A percentile compares a stretch with the other conserved stretches of the same genome.
phyloP scores from a whole-genome alignment of 371 early-diverging fungal species.

The Mortierella sp. region DNA sequence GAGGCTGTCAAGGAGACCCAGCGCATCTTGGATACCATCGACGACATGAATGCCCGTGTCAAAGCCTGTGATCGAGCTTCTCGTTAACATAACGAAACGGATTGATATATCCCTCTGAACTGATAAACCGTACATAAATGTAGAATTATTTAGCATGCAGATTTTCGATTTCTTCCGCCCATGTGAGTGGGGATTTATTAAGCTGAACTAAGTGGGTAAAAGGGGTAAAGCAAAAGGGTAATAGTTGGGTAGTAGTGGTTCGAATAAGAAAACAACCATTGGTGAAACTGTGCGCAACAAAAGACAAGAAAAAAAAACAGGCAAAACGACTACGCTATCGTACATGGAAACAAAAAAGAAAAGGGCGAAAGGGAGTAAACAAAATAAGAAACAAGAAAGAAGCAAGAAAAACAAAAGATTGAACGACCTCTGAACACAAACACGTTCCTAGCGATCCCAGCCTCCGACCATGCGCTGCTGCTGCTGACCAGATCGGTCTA shows the following conservation, averaged over 20 bases:
- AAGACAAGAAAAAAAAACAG: background rate
- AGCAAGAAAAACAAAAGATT: background rate
- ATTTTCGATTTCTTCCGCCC: background rate
- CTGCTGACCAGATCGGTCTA: conserved; percentile 45
- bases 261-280: too few species aligned
- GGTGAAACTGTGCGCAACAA: too few species aligned
- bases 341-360: background rate
- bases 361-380: background rate
- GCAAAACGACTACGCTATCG: background rate
- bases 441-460: conserved; percentile 36
- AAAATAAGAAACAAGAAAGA: background rate
- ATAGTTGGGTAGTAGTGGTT: too few species aligned
- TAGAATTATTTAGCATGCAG: background rate
- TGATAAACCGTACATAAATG: background rate
- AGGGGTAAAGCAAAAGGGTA: background rate
- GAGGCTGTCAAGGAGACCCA: conserved; percentile 70
- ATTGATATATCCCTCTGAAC: too few species aligned
- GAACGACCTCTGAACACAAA: background rate
- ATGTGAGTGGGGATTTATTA: conserved; percentile 5
- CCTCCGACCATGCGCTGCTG: conserved; percentile 39
- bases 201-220: background rate
- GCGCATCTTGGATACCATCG: conserved; percentile 64
- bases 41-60: conserved; percentile 57
- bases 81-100: too few species aligned
- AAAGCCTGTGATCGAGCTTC: conserved; percentile 31